Evolutionary conservation across 352 stramenopile species (phyloP).

Genomic region (Pythium myriotylum): DNA sequence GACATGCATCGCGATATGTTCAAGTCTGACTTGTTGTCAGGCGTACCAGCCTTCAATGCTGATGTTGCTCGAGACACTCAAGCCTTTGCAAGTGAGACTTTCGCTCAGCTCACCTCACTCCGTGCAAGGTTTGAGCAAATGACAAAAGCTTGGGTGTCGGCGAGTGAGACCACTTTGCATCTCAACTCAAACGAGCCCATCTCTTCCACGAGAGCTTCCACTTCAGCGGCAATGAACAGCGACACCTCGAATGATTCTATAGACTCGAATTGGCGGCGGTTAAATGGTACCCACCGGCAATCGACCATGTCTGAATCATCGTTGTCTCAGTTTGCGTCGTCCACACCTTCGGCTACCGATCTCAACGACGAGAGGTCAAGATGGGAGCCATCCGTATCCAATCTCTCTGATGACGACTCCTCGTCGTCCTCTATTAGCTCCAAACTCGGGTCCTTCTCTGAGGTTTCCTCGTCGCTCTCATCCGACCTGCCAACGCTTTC

Average conservation of each 20-base stretch:
- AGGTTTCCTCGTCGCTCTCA: neutral
- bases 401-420: slow-evolving; percentile 16
- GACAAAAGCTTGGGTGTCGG: slow-evolving; percentile 24
- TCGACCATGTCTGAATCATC: no score
- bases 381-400: slow-evolving; percentile 31
- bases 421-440: slow-evolving; percentile 8
- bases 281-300: no score
- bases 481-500: slow-evolving; percentile 6
- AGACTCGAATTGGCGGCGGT: no score
- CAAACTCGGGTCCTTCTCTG: neutral
- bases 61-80: slow-evolving; percentile 35
- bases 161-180: neutral
- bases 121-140: slow-evolving; percentile 43
- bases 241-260: no score
- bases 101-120: slow-evolving; percentile 44
- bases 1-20: slow-evolving; percentile 65
- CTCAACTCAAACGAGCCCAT: no score
- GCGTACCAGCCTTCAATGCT: slow-evolving; percentile 32
- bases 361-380: neutral
- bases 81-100: slow-evolving; percentile 40
- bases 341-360: neutral
- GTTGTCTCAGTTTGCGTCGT: no score
- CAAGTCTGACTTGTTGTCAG: slow-evolving; percentile 48
- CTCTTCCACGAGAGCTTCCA: no score
- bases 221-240: no score